Evolutionary conservation across 2,329 filamentous ascomycete species (phyloP).

Genomic region (Dactylellina haptotyla): DNA sequence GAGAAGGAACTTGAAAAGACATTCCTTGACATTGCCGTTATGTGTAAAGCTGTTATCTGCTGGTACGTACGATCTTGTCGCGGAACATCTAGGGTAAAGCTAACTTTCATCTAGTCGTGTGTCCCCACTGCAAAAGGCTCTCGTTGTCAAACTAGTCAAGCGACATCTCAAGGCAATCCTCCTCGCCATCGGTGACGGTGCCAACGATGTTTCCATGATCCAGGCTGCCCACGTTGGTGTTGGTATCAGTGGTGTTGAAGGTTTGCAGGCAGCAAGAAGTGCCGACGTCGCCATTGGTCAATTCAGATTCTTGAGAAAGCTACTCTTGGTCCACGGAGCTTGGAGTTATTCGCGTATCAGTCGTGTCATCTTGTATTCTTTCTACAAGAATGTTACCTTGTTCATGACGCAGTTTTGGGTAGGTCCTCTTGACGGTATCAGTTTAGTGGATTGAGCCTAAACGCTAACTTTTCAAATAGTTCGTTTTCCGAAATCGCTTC

Average conservation of each 20-base stretch:
- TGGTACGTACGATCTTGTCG: constrained; percentile 64
- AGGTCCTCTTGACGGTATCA: constrained; percentile 61
- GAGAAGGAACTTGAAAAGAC: constrained; percentile 93
- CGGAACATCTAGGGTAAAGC: neutral
- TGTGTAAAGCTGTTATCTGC: constrained; percentile 99
- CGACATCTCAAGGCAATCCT: constrained; percentile 90
- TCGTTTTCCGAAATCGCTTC: constrained; percentile 97
- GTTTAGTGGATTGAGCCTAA: neutral
- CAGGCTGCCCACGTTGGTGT: constrained; percentile 98
- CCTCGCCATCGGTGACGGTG: constrained; percentile 94
- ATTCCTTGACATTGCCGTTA: constrained; percentile 89
- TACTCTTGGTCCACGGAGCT: constrained; percentile 91
- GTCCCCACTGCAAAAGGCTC: constrained; percentile 92
- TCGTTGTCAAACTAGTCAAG: constrained; percentile 98
- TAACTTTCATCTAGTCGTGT: constrained; percentile 73
- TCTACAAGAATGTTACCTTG: constrained; percentile 98
- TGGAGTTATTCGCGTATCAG: constrained; percentile 98
- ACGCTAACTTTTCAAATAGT: constrained; percentile 67
- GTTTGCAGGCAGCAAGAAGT: constrained; percentile 92
- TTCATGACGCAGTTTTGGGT: constrained; percentile 99
- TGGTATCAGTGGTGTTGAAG: constrained; percentile 95
- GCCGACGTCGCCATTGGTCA: constrained; percentile 96
- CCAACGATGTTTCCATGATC: constrained; percentile 99
- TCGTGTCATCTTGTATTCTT: constrained; percentile 97
- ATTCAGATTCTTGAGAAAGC: constrained; percentile 92